Evolutionary conservation across 495 filamentous ascomycete species (phyloP), one percentile per base, ranked within the genome.

Genomic region (Penicillium roqueforti): DNA sequence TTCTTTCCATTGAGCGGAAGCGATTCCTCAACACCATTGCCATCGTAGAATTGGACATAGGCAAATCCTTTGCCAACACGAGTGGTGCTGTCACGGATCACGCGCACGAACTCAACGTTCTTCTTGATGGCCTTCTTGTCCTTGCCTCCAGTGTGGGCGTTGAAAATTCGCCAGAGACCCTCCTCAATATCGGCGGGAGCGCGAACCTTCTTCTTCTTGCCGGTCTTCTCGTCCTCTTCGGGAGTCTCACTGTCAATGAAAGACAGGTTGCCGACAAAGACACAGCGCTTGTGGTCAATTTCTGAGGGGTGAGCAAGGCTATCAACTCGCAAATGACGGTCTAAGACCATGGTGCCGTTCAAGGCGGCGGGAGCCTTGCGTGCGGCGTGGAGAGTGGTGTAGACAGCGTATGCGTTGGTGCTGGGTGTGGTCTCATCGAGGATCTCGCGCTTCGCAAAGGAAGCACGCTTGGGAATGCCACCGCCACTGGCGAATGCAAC

Each of bases 51-150:
- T 62, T 99, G 95, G 31, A 99, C 91, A 61, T 99, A 99, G 19
- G 95, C 95, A 68, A 99, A 90, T 13, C 95, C 95, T 69, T 99
- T 97, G 42, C 93, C 91, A 42, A 99, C 89, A 31, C 95, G 82
- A 19, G 95, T 97, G 44, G 84, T 84, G 40, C 86, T 74, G 60
- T 99, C 95, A 51, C 95, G 83, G 28, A 96, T 80, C n/a, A 99
- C 88, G 10, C 95, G 86, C 31, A 97, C 95, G 61, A 85, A 92
- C 73, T 99, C 92, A 11, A 99, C 84, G 44, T 79, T 87, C 49
- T 95, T 91, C 52, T 81, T 87, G 47, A 47, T 55, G 3, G 69
- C 45, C 39, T 65, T 60, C 58, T 75, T 67, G 45, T 71, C 65
- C 39, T 70, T 83, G 53, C 76, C 73, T 10, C 61, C 63, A 1